Conservation (phyloP, 2,329 filamentous ascomycete genomes). For the Paecilomyces niveus region DNA sequence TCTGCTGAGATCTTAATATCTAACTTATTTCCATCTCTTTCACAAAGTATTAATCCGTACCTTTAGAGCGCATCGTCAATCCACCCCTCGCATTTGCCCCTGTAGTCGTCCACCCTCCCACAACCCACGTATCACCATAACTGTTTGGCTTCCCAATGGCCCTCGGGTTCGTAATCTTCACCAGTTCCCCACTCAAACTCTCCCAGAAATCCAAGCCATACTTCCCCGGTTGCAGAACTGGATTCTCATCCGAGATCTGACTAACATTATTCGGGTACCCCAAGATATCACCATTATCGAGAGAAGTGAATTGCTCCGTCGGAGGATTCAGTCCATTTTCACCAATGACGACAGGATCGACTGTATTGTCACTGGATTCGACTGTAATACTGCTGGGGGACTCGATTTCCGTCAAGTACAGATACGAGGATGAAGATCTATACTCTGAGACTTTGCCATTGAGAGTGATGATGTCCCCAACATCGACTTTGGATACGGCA, state of each 20-base stretch:
- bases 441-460: conserved; percentile 56
- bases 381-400: conserved; percentile 48
- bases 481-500: conserved; percentile 45
- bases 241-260: conserved; percentile 54
- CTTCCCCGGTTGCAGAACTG: conserved; percentile 50
- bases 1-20: conserved; percentile 31
- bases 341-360: conserved; percentile 56
- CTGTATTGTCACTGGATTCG: conserved; percentile 47
- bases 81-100: conserved; percentile 58
- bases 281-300: conserved; percentile 62
- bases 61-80: conserved; percentile 53
- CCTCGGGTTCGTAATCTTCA: conserved; percentile 53
- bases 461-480: conserved; percentile 58
- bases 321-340: conserved; percentile 52
- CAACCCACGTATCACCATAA: conserved; percentile 63
- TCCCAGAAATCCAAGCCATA: conserved; percentile 72
- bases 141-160: conserved; percentile 55
- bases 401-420: conserved; percentile 59
- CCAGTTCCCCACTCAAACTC: conserved; percentile 59
- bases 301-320: conserved; percentile 51
- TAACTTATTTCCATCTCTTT: no score
- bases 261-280: conserved; percentile 56
- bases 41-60: conserved; percentile 18
- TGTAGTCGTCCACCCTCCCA: conserved; percentile 57
- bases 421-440: conserved; percentile 49